Percentiles rank a stretch among this genome's conserved stretches.
Evolutionary conservation across 805 yeast species (phyloP).

Genomic region (Candida vaughaniae): DNA sequence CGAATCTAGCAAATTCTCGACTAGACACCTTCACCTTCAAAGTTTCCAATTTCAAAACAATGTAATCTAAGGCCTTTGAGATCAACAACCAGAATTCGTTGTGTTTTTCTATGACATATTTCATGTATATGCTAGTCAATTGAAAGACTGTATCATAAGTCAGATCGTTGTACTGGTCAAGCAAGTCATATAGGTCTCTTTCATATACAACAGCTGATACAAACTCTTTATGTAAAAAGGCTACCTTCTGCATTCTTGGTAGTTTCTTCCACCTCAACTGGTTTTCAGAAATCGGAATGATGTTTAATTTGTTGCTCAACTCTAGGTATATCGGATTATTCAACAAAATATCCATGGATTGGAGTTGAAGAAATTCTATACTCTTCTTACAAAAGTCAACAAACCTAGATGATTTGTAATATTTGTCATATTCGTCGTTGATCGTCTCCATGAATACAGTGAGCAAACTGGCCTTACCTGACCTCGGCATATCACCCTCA

Average conservation of each 20-base stretch:
- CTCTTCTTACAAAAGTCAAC: constrained; percentile 29
- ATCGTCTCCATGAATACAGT: constrained; percentile 11
- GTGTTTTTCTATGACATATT: constrained; percentile 18
- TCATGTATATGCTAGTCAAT: constrained; percentile 28
- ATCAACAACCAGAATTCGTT: constrained; percentile 30
- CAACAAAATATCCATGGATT: constrained; percentile 3
- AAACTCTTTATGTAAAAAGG: constrained; percentile 26
- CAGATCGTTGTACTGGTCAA: constrained; percentile 23
- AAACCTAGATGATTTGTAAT: constrained; percentile 21
- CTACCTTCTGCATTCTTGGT: constrained; percentile 22
- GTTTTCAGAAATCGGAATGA: constrained; percentile 10
- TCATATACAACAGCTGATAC: constrained; percentile 12
- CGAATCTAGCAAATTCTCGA: constrained; percentile 21
- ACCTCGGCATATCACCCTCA: neutral
- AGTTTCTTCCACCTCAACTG: constrained; percentile 15
- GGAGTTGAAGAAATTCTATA: constrained; percentile 17
- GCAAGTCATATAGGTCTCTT: constrained; percentile 16
- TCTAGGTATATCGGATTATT: constrained; percentile 7
- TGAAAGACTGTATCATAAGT: constrained; percentile 19
- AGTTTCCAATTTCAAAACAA: constrained; percentile 14
- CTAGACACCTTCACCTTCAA: constrained; percentile 21
- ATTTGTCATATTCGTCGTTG: constrained; percentile 26
- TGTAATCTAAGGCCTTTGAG: constrained; percentile 21
- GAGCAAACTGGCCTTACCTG: neutral
- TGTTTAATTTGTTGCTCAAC: constrained; percentile 10